phyloP scores from a whole-genome alignment of 108 stramenopile species.

The Skeletonema tropicum region DNA sequence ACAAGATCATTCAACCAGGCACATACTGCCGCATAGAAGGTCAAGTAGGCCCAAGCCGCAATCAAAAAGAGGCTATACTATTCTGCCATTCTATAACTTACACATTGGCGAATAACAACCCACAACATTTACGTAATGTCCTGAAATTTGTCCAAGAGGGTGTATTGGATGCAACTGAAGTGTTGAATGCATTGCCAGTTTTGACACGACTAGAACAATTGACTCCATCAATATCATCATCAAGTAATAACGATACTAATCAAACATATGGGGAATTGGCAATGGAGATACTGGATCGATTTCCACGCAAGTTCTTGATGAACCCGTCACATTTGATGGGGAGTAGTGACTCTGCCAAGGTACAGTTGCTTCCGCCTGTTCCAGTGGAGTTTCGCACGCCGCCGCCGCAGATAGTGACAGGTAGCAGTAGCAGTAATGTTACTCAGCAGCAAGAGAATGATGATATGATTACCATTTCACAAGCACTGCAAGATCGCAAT shows the following conservation, averaged over 20 bases:
- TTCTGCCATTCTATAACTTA: conserved; percentile 22
- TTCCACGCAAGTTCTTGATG: conserved; percentile 28
- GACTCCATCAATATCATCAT: not conserved
- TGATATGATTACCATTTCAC: conserved; percentile 8
- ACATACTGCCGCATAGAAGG: conserved; percentile 26
- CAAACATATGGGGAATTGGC: conserved; percentile 24
- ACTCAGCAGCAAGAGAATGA: not conserved
- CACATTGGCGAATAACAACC: conserved; percentile 35
- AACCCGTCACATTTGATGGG: conserved; percentile 43
- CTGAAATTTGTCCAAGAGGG: conserved; percentile 29
- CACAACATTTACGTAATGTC: conserved; percentile 46
- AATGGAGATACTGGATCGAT: conserved; percentile 22
- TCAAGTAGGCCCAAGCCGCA: conserved; percentile 35
- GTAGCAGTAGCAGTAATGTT: not conserved
- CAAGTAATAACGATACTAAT: not conserved
- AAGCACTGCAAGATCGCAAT: conserved; percentile 14
- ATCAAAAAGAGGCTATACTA: conserved; percentile 25
- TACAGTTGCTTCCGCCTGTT: conserved; percentile 29
- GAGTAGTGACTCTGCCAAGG: conserved; percentile 21
- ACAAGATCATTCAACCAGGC: conserved; percentile 47
- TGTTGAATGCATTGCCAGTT: conserved; percentile 25
- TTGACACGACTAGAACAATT: not conserved
- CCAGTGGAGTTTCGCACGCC: conserved; percentile 22
- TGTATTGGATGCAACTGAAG: conserved; percentile 20
- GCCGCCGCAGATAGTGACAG: not conserved